Percentiles rank a stretch among this genome's conserved stretches.
phyloP scores from a whole-genome alignment of 331 rosid genomes.

The Acacia concinna region DNA sequence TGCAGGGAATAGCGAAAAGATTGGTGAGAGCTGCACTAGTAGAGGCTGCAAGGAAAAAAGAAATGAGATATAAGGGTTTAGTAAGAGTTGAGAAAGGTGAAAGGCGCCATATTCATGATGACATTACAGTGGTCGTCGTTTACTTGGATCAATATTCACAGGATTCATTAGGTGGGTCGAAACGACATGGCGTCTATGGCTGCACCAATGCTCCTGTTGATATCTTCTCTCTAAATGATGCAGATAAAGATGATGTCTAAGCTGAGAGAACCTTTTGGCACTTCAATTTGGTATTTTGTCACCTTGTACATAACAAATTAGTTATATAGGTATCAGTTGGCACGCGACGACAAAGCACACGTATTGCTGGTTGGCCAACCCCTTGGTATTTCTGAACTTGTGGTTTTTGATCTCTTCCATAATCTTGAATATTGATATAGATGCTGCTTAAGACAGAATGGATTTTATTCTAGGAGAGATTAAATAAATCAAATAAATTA shows the following conservation, averaged over 20 bases:
- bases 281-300: neutral
- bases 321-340: neutral
- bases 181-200: constrained; percentile 28
- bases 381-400: no score
- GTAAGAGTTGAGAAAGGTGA: constrained; percentile 58
- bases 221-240: constrained; percentile 44
- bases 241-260: constrained; percentile 31
- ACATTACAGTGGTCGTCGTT: constrained; percentile 72
- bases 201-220: constrained; percentile 55
- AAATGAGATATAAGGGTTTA: constrained; percentile 62
- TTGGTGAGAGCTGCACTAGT: constrained; percentile 74
- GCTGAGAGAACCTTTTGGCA: neutral
- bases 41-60: constrained; percentile 71
- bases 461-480: no score
- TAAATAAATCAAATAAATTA: no score
- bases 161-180: constrained; percentile 28
- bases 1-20: constrained; percentile 77
- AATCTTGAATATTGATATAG: no score
- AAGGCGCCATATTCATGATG: constrained; percentile 79
- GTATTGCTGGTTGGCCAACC: no score
- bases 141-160: constrained; percentile 58
- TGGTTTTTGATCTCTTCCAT: no score
- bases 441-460: no score
- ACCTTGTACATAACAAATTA: neutral
- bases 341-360: neutral